Base-by-base conservation (phyloP, 1,284 basidiomycete species). In the Agroathelia rolfsii region DNA sequence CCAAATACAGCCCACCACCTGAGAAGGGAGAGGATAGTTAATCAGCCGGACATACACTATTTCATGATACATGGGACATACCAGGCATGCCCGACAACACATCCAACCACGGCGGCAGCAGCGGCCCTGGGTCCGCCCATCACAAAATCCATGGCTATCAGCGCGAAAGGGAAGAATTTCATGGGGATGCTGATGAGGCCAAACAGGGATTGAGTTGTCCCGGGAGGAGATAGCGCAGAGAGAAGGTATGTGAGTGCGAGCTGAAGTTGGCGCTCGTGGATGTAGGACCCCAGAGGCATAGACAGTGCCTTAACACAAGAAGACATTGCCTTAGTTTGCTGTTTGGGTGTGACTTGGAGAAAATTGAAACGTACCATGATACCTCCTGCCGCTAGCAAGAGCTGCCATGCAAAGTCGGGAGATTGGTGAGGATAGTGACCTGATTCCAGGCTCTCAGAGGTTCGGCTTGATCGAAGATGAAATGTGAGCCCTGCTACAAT, bases 1-100 rank as follows among this genome's bases (percentile, higher is more conserved):
- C n/a, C n/a, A n/a, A n/a, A n/a, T n/a, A n/a, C n/a, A n/a, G n/a
- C n/a, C n/a, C n/a, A n/a, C n/a, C n/a, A n/a, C n/a, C n/a, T n/a
- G n/a, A n/a, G n/a, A n/a, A n/a, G n/a, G n/a, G n/a, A n/a, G n/a
- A n/a, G n/a, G n/a, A n/a, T n/a, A n/a, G n/a, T n/a, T n/a, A n/a
- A n/a, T n/a, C n/a, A n/a, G n/a, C n/a, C n/a, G n/a, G n/a, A n/a
- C n/a, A n/a, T n/a, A n/a, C n/a, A n/a, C n/a, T n/a, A n/a, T n/a
- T n/a, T n/a, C n/a, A n/a, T n/a, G n/a, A n/a, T n/a, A n/a, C n/a
- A n/a, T n/a, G n/a, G n/a, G n/a, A n/a, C n/a, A n/a, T n/a, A 84
- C 82, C 83, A 89, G 3, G 71, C 52, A 48, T 90, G 84, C 0
- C 83, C 87, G 1, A 78, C 67, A 23, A 86, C 61, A 13, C 82